Evolutionary conservation across 1,284 basidiomycete genomes (phyloP).

Genomic region (Moesziomyces aphidis): DNA sequence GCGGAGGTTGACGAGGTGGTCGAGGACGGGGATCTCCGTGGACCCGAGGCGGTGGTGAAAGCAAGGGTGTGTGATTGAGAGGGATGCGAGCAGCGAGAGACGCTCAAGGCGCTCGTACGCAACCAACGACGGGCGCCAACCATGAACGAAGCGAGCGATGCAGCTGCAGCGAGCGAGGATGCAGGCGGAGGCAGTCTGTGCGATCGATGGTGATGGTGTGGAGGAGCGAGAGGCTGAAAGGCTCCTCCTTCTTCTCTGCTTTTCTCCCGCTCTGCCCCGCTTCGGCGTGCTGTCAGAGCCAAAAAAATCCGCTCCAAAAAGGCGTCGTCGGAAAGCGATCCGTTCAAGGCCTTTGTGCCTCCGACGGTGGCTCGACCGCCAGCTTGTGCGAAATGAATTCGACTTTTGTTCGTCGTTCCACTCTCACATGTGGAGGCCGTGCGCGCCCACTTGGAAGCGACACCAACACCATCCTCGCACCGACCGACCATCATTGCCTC

Average conservation of each 20-base stretch:
- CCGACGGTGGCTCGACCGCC: neutral
- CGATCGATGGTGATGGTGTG: neutral
- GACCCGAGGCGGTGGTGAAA: conserved; percentile 22
- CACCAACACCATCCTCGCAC: neutral
- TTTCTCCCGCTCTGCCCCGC: neutral
- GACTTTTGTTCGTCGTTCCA: neutral
- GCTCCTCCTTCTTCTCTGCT: neutral
- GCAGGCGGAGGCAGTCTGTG: neutral
- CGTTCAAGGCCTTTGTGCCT: neutral
- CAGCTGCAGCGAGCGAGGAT: neutral
- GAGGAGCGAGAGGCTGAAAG: no score
- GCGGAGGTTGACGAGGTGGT: conserved; percentile 28
- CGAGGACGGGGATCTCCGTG: conserved; percentile 15
- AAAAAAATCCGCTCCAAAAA: neutral
- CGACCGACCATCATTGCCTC: neutral
- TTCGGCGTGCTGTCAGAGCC: neutral
- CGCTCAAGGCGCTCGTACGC: conserved; percentile 30
- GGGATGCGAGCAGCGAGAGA: conserved; percentile 23
- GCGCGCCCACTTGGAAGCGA: neutral
- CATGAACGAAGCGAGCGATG: conserved; percentile 11
- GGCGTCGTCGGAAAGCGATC: neutral
- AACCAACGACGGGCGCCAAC: conserved; percentile 28
- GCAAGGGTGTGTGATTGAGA: conserved; percentile 1
- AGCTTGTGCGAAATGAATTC: no score
- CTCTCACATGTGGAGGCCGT: neutral